phyloP scores from a whole-genome alignment of 2,329 filamentous ascomycete genomes.

The Cladophialophora psammophila region DNA sequence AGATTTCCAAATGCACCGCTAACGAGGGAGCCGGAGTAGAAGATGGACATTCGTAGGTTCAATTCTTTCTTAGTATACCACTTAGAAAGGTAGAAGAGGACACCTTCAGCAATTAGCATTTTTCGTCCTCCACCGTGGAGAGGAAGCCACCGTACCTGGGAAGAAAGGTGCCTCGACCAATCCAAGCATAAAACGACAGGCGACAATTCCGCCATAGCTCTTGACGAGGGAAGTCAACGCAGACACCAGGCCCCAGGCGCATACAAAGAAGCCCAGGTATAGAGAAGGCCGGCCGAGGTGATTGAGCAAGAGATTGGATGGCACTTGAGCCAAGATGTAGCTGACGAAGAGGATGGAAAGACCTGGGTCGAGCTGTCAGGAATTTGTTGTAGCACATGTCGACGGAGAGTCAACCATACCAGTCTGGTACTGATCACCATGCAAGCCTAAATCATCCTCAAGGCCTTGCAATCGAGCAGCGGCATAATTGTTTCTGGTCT shows the following conservation, averaged over 20 bases:
- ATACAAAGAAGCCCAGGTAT: slow-evolving; percentile 55
- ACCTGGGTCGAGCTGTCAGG: slow-evolving; percentile 35
- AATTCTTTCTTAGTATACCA: slow-evolving; percentile 70
- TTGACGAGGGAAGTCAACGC: slow-evolving; percentile 53
- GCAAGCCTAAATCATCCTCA: slow-evolving; percentile 48
- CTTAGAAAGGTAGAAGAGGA: slow-evolving; percentile 66
- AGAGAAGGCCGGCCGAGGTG: slow-evolving; percentile 46
- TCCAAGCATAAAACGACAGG: slow-evolving; percentile 55
- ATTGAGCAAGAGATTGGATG: slow-evolving; percentile 56
- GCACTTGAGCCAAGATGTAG: slow-evolving; percentile 52
- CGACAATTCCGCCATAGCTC: slow-evolving; percentile 50
- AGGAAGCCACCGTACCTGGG: slow-evolving; percentile 41
- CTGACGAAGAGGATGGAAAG: slow-evolving; percentile 54
- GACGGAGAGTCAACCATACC: slow-evolving; percentile 8
- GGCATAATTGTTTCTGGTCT: slow-evolving; percentile 56
- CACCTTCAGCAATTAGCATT: slow-evolving; percentile 46
- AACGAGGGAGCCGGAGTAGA: slow-evolving; percentile 65
- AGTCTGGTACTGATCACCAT: slow-evolving; percentile 46
- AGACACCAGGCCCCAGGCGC: slow-evolving; percentile 56
- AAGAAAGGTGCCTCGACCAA: slow-evolving; percentile 56
- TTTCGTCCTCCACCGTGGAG: neutral
- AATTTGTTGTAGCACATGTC: too few relatives aligned
- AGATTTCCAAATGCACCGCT: slow-evolving; percentile 62
- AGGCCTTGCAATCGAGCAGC: slow-evolving; percentile 55
- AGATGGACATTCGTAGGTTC: slow-evolving; percentile 60